phyloP scores from a whole-genome alignment of 179 eudicot species.

The Sideroxylon spinosum region DNA sequence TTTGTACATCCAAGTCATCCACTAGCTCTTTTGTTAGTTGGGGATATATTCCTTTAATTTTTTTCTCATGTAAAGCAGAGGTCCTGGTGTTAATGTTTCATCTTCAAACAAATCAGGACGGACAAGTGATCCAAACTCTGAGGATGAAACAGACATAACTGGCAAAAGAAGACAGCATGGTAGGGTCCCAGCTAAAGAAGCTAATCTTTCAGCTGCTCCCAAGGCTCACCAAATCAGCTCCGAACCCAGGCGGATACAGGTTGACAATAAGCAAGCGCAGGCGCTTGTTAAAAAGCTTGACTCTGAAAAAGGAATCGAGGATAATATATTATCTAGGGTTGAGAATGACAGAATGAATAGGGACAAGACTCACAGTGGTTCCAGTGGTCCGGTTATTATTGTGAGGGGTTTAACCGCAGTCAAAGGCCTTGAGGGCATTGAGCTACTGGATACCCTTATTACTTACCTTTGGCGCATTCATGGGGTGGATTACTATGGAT shows the following conservation, averaged over 20 bases:
- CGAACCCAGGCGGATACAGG: slow-evolving; percentile 67
- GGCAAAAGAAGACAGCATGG: slow-evolving; percentile 77
- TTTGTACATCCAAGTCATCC: background rate
- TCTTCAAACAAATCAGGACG: slow-evolving; percentile 64
- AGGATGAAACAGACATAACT: slow-evolving; percentile 67
- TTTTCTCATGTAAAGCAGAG: slow-evolving; percentile 37
- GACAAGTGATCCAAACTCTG: slow-evolving; percentile 68
- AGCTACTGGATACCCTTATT: slow-evolving; percentile 84
- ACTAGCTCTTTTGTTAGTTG: no score
- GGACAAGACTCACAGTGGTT: slow-evolving; percentile 73
- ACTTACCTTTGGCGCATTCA: slow-evolving; percentile 99
- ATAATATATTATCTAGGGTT: slow-evolving; percentile 63
- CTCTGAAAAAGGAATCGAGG: slow-evolving; percentile 62
- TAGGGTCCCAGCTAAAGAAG: slow-evolving; percentile 47
- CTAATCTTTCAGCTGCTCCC: slow-evolving; percentile 74
- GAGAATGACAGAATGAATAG: slow-evolving; percentile 71
- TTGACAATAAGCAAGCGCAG: slow-evolving; percentile 74
- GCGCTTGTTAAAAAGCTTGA: slow-evolving; percentile 81
- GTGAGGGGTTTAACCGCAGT: slow-evolving; percentile 74
- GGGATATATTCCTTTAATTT: no score
- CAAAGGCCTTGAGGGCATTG: slow-evolving; percentile 92
- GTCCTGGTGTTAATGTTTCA: slow-evolving; percentile 58
- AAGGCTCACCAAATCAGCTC: slow-evolving; percentile 80
- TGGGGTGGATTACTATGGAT: slow-evolving; percentile 90
- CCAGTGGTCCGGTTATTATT: slow-evolving; percentile 82